Base-by-base conservation (phyloP, 306 rosid genomes). In the Crataegus laevigata region DNA sequence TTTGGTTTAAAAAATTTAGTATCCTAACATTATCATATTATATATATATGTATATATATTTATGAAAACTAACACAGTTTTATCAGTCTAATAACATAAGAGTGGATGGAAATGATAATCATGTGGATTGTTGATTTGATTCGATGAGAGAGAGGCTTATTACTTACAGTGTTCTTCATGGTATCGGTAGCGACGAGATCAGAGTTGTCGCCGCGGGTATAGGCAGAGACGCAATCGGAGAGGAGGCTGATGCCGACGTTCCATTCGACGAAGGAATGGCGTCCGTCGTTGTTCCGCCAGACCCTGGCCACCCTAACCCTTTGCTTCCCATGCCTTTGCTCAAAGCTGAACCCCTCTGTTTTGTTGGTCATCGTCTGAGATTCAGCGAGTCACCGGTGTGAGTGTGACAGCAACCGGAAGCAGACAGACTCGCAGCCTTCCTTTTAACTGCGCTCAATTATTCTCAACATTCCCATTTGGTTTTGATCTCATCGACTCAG, bases 131-230 rank as follows among this genome's bases (percentile, higher is more conserved):
- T 47, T 47, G 8, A 47, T 47, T 47, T 47, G 8, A 47, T 47
- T 47, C 66, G 24, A 47, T 36, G 28, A 55, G 5, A 29, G 12
- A 24, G 55, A 15, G 66, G 54, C 21, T 47, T 17, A 45, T 13
- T 42, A 0, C 58, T 73, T 77, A 94, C 97, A 0, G 98, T 94
- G 87, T 94, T 94, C 74, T 94, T 94, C 90, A 94, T 90, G 75
- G 97, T 90, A 36, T 92, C 96, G 32, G 98, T 94, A 42, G 97
- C 97, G 71, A 94, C 98, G 78, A 92, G 84, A 34, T 94, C 96
- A 2, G 96, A 86, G 66, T 90, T 91, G 69, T 91, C 96, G 42
- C 82, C 96, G 32, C 82, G 77, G 45, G 84, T 57, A n/a, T 94
- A 92, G 5, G 99, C 82, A 4, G 83, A 57, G 61, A 82, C 24